These are phyloP conservation scores for Sporothrix globosa DNA, from an alignment of 2,329 filamentous ascomycete genomes.

Conservation along the genomic window DNA sequence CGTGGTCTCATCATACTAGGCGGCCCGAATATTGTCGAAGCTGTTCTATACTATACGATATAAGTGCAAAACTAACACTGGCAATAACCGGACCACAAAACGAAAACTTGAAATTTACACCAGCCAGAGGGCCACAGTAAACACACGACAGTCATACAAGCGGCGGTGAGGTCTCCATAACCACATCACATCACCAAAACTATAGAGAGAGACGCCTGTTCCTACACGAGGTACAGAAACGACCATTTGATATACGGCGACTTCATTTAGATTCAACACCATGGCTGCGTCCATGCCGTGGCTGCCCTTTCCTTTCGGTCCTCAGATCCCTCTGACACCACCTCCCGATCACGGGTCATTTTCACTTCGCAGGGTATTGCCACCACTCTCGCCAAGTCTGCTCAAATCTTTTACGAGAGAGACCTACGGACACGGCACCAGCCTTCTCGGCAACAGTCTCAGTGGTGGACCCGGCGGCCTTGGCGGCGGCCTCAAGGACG, in stretches of 20 bases:
- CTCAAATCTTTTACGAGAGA: constrained; percentile 38
- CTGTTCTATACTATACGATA: not conserved
- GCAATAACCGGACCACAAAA: not conserved
- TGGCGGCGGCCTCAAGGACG: constrained; percentile 22
- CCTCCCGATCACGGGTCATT: constrained; percentile 47
- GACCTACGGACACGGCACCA: constrained; percentile 32
- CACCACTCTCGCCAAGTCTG: constrained; percentile 34
- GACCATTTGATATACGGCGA: not conserved
- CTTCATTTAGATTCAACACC: not conserved
- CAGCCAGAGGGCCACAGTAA: constrained; percentile 6
- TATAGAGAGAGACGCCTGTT: not conserved
- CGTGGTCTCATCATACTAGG: not conserved
- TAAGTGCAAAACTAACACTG: not conserved
- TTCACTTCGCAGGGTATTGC: constrained; percentile 30
- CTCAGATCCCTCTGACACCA: constrained; percentile 47
- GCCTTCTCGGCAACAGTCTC: constrained; percentile 21
- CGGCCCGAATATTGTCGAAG: not conserved
- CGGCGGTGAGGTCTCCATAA: constrained; percentile 1
- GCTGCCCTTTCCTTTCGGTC: constrained; percentile 41
- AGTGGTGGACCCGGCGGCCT: constrained; percentile 15
- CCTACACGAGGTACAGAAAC: not conserved
- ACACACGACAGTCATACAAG: not conserved
- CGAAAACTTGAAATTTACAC: not conserved
- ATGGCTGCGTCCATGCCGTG: constrained; percentile 41
- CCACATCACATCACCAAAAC: not conserved